Conservation (phyloP, 2,329 filamentous ascomycete species). For the Pseudogymnoascus sp. region DNA sequence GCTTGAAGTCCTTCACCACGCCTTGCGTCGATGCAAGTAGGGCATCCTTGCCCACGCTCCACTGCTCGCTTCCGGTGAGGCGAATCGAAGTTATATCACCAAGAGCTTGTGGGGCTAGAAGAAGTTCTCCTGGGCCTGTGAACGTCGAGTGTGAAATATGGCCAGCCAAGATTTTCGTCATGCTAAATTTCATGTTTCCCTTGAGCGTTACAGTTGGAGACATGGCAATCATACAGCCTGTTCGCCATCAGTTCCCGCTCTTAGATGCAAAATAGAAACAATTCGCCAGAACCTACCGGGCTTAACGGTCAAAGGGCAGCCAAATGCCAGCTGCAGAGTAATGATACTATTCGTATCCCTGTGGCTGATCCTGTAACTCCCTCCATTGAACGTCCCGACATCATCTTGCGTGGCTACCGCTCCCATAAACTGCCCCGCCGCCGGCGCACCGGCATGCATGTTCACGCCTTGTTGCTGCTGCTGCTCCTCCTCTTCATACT, state of each 20-base stretch:
- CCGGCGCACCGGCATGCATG: conserved; percentile 33
- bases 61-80: conserved; percentile 61
- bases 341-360: conserved; percentile 83
- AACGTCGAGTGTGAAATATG: conserved; percentile 72
- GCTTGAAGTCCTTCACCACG: conserved; percentile 80
- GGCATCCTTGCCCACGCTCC: conserved; percentile 79
- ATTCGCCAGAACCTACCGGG: conserved; percentile 46
- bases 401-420: conserved; percentile 62
- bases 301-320: conserved; percentile 72
- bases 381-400: conserved; percentile 93
- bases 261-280: not conserved
- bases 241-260: not conserved
- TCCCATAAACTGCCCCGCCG: conserved; percentile 51
- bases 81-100: conserved; percentile 81
- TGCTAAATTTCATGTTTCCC: conserved; percentile 72
- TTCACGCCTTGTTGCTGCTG: conserved; percentile 13
- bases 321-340: conserved; percentile 81
- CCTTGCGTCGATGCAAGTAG: conserved; percentile 81
- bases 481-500: not conserved
- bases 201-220: conserved; percentile 76
- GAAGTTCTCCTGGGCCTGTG: conserved; percentile 82
- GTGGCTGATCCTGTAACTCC: conserved; percentile 87
- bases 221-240: conserved; percentile 91
- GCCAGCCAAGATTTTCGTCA: conserved; percentile 83
- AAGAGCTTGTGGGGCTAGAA: conserved; percentile 70